Evolutionary conservation across 2,329 filamentous ascomycete genomes (phyloP).

Genomic region (Helicocarpus griseus): DNA sequence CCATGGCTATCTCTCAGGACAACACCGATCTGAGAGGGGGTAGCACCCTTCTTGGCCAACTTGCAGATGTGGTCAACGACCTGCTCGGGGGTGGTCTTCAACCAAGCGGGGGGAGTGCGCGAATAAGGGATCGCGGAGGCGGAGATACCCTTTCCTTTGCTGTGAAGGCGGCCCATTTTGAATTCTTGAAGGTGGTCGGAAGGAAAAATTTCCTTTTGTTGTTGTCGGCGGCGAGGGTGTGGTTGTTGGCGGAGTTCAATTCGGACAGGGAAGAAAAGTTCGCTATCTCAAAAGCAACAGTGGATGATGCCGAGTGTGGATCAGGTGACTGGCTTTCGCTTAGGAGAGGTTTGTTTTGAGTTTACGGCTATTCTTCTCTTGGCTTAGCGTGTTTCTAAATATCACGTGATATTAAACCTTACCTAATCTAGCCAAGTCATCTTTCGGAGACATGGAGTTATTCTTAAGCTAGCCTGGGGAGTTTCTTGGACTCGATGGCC

Average conservation of each 20-base stretch:
- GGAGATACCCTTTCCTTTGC: constrained; percentile 98
- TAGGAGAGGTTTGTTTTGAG: not conserved
- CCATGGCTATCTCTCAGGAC: constrained; percentile 97
- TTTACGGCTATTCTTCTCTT: not conserved
- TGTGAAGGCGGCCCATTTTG: constrained; percentile 92
- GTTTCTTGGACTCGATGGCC: too few species aligned
- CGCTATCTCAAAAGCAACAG: not conserved
- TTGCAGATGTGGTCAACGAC: constrained; percentile 99
- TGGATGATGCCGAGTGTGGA: constrained; percentile 5
- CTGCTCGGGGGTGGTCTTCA: constrained; percentile 98
- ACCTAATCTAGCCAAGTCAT: too few species aligned
- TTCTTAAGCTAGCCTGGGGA: too few species aligned
- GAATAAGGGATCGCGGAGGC: constrained; percentile 95
- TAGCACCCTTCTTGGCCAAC: constrained; percentile 97
- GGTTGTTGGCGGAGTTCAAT: not conserved
- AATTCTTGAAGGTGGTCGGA: constrained; percentile 8
- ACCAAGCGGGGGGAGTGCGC: constrained; percentile 82
- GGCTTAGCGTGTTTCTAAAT: not conserved
- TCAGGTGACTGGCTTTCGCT: constrained; percentile 7
- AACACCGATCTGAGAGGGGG: constrained; percentile 98
- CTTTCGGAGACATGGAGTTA: too few species aligned
- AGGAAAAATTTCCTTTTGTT: constrained; percentile 3
- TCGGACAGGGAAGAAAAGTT: not conserved
- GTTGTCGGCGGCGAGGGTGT: not conserved
- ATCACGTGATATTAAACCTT: not conserved